A percentile compares a stretch with the other conserved stretches of the same genome.
Conservation (phyloP, 345 rosid species). For the Eucalyptus guilfoylei region DNA sequence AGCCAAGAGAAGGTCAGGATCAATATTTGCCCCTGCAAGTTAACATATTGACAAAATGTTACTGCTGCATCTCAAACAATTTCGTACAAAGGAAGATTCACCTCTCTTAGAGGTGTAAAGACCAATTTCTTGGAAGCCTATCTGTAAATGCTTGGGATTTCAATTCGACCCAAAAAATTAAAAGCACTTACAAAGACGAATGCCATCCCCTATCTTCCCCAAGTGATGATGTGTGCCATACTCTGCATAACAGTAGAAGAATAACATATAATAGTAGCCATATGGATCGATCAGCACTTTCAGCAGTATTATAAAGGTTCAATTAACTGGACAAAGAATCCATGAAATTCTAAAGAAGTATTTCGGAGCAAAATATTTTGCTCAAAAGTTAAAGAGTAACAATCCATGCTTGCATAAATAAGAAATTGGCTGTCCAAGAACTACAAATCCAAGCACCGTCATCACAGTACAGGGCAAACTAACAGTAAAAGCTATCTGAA, state of each 20-base stretch:
- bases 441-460: background rate
- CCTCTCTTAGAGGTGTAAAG: background rate
- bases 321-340: background rate
- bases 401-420: background rate
- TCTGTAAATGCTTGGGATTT: background rate
- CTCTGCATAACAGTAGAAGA: constrained; percentile 30
- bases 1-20: constrained; percentile 83
- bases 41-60: background rate
- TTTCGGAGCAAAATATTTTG: background rate
- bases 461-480: background rate
- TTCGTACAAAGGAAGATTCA: background rate
- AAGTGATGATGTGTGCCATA: constrained; percentile 61
- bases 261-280: background rate
- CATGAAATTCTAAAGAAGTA: background rate
- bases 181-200: constrained; percentile 73
- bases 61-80: background rate
- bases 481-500: background rate
- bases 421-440: background rate
- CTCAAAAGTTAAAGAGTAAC: background rate
- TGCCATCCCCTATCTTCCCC: constrained; percentile 81
- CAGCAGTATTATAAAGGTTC: background rate
- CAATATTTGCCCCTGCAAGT: constrained; percentile 66
- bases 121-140: background rate
- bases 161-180: background rate
- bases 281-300: background rate